phyloP scores from a whole-genome alignment of 2,329 filamentous ascomycete genomes.

The Nemania serpens region DNA sequence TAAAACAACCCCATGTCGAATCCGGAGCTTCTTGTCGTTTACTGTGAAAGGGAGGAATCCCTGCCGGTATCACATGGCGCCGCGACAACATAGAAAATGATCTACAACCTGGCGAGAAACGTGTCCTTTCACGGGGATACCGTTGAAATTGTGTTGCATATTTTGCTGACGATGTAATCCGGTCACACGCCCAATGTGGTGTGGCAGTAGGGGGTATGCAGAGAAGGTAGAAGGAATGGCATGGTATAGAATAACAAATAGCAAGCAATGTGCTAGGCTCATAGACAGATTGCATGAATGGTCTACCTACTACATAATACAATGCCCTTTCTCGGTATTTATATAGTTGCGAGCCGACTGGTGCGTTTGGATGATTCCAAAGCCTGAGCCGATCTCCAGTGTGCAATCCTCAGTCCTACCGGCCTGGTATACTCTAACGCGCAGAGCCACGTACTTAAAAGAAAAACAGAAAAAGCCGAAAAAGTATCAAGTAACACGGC shows the following conservation, averaged over 20 bases:
- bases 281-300: not conserved
- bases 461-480: too few species aligned
- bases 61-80: not conserved
- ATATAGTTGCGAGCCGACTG: too few species aligned
- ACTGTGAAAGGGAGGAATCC: conserved; percentile 12
- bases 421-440: too few species aligned
- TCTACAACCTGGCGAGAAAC: conserved; percentile 1
- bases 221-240: not conserved
- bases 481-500: too few species aligned
- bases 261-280: not conserved
- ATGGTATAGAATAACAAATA: conserved; percentile 9
- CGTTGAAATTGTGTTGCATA: conserved; percentile 1
- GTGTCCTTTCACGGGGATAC: not conserved
- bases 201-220: not conserved
- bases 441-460: too few species aligned
- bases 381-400: too few species aligned
- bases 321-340: too few species aligned
- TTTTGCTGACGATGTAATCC: not conserved
- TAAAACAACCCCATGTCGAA: conserved; percentile 17
- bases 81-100: not conserved
- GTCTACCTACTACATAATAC: not conserved
- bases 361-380: too few species aligned
- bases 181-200: not conserved
- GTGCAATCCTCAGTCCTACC: too few species aligned
- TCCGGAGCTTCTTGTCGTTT: conserved; percentile 22